A percentile compares a stretch with the other conserved stretches of the same genome.
These are phyloP conservation scores for Scleromitrula shiraiana DNA, from an alignment of 2,329 filamentous ascomycete species.

Conservation along the genomic window DNA sequence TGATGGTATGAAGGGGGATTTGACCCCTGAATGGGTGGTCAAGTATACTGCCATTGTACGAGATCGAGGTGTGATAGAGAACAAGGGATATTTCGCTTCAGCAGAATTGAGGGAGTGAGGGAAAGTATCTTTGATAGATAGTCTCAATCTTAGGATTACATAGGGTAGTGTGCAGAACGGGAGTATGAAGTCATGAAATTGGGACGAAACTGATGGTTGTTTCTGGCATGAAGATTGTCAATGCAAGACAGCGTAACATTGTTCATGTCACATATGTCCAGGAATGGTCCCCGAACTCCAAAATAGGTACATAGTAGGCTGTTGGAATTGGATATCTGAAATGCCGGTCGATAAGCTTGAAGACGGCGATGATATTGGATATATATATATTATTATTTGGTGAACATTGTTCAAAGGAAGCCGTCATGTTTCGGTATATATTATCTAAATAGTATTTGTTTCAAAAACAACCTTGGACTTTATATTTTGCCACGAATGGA, in stretches of 20 bases:
- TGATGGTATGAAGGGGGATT: slow-evolving; percentile 62
- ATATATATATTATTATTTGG: no score
- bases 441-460: no score
- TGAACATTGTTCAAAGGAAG: no score
- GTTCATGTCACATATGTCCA: not conserved
- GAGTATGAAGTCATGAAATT: not conserved
- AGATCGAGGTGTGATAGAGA: slow-evolving; percentile 92
- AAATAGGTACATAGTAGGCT: no score
- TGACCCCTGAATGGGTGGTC: slow-evolving; percentile 87
- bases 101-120: slow-evolving; percentile 54
- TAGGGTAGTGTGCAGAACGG: not conserved
- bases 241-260: not conserved
- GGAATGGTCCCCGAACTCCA: no score
- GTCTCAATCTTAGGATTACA: not conserved
- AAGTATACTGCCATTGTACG: slow-evolving; percentile 96
- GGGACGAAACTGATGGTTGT: not conserved
- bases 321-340: no score
- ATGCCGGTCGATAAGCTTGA: no score
- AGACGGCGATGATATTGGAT: no score
- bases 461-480: no score
- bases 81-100: slow-evolving; percentile 93
- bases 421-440: no score
- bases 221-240: not conserved
- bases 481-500: no score
- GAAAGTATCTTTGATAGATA: not conserved